A percentile compares a stretch with the other conserved stretches of the same genome.
phyloP scores from a whole-genome alignment of 306 rosid species.

The Trifolium subterraneum region DNA sequence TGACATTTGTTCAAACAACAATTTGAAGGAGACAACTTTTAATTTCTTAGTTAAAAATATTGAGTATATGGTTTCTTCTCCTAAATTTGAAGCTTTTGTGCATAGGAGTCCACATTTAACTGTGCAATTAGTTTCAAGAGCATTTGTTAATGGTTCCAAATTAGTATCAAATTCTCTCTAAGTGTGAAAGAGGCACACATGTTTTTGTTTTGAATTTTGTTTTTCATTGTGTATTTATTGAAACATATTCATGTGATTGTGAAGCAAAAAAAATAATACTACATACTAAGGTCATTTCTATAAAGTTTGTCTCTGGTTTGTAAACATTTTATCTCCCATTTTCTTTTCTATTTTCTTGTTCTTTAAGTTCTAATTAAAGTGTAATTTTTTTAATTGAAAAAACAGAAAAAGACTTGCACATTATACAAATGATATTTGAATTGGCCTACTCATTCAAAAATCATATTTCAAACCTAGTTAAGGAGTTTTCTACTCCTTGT shows the following conservation, averaged over 20 bases:
- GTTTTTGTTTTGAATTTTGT: slow-evolving; percentile 1
- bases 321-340: neutral
- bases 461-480: too few relatives aligned
- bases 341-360: neutral
- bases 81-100: slow-evolving; percentile 65
- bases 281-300: neutral
- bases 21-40: slow-evolving; percentile 61
- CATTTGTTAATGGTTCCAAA: slow-evolving; percentile 51
- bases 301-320: neutral
- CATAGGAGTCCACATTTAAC: slow-evolving; percentile 71
- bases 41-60: slow-evolving; percentile 63
- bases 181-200: neutral
- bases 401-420: too few relatives aligned
- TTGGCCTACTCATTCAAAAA: too few relatives aligned
- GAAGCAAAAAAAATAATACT: neutral
- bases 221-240: slow-evolving; percentile 16
- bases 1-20: slow-evolving; percentile 57
- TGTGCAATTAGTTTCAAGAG: slow-evolving; percentile 68
- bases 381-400: neutral
- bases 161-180: slow-evolving; percentile 3
- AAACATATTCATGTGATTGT: neutral
- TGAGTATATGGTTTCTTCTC: slow-evolving; percentile 52
- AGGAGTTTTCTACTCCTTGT: too few relatives aligned
- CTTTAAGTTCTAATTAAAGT: neutral
- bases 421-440: too few relatives aligned